Percentiles rank a stretch among this genome's conserved stretches.
Evolutionary conservation across 345 rosid species (phyloP).

Genomic region (Pelargonium nanum): DNA sequence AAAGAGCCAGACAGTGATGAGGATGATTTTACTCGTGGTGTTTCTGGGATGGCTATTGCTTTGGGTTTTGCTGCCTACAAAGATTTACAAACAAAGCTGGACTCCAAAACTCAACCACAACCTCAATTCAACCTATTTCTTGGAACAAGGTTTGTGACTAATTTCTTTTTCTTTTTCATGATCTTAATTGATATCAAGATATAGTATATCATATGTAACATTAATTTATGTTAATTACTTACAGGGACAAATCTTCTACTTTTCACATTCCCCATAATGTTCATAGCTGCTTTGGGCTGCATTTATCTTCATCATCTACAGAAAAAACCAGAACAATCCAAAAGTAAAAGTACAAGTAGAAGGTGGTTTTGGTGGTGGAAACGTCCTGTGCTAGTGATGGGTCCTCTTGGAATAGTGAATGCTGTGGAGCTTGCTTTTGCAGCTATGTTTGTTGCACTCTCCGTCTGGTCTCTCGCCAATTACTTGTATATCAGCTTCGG

Average conservation of each 20-base stretch:
- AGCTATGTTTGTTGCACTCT: slow-evolving; percentile 45
- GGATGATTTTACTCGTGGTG: neutral
- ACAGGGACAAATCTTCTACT: neutral
- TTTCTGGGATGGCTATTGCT: neutral
- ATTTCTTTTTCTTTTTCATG: neutral
- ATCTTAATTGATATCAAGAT: too few relatives aligned
- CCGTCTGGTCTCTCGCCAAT: slow-evolving; percentile 39
- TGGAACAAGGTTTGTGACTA: neutral
- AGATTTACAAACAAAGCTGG: neutral
- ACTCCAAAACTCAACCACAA: neutral
- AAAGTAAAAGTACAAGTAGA: neutral
- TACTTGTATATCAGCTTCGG: slow-evolving; percentile 46
- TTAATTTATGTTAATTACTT: too few relatives aligned
- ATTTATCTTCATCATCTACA: neutral
- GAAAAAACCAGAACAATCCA: neutral
- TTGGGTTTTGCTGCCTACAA: neutral
- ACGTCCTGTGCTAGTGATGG: slow-evolving; percentile 41
- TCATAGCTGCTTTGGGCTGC: neutral
- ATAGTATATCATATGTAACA: neutral
- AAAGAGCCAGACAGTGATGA: neutral
- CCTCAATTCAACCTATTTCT: neutral
- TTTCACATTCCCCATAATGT: neutral
- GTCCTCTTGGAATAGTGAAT: slow-evolving; percentile 53
- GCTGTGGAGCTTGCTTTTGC: slow-evolving; percentile 37
- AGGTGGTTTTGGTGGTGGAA: slow-evolving; percentile 6